A percentile compares a stretch with the other conserved stretches of the same genome.
phyloP scores from a whole-genome alignment of 306 rosid genomes.

The Cajanus cajan region DNA sequence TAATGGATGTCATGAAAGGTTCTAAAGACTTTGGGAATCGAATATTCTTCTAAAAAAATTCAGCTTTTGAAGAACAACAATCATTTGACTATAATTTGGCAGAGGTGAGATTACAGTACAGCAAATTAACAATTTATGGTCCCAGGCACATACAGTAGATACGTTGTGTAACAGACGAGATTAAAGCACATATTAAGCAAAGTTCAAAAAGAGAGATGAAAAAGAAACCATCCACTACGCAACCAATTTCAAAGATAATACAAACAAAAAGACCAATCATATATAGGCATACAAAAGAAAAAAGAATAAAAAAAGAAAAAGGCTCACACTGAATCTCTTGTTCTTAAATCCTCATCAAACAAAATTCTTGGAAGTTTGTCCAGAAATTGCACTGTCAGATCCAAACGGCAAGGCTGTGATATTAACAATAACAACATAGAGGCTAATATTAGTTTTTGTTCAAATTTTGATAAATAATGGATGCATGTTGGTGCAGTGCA shows the following conservation, averaged over 20 bases:
- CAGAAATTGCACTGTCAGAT: slow-evolving; percentile 51
- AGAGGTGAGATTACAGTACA: background rate
- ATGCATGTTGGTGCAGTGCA: background rate
- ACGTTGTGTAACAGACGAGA: background rate
- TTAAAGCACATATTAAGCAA: background rate
- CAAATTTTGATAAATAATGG: background rate
- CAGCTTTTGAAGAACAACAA: slow-evolving; percentile 16
- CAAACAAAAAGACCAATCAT: background rate
- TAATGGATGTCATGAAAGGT: slow-evolving; percentile 50
- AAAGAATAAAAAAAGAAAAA: background rate
- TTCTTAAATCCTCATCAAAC: slow-evolving; percentile 65
- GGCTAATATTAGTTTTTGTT: background rate
- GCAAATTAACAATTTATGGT: background rate
- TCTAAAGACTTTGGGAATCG: slow-evolving; percentile 30
- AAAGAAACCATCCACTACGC: background rate
- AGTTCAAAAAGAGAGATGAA: background rate
- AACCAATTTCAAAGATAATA: background rate
- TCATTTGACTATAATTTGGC: slow-evolving; percentile 4
- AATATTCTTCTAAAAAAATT: slow-evolving; percentile 7
- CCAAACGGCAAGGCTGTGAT: slow-evolving; percentile 55
- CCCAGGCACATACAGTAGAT: background rate
- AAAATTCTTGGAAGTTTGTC: slow-evolving; percentile 65
- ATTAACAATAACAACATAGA: background rate
- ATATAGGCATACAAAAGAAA: background rate
- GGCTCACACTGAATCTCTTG: slow-evolving; percentile 69